These are phyloP conservation scores for Meira miltonrushii DNA, from an alignment of 1,284 basidiomycete species.

Conservation along the genomic window DNA sequence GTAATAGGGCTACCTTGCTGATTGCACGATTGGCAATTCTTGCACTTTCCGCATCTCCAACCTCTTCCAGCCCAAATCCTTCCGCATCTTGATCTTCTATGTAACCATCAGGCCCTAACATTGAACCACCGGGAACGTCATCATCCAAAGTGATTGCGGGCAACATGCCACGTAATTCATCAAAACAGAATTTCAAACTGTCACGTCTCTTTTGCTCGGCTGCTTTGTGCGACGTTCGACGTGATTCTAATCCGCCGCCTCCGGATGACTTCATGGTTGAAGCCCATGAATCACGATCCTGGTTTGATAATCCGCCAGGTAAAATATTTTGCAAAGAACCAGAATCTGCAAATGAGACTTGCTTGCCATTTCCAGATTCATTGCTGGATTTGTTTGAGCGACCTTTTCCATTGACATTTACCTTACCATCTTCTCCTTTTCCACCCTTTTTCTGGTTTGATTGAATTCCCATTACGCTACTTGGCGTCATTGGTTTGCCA, in stretches of 20 bases:
- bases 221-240: conserved; percentile 89
- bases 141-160: conserved; percentile 57
- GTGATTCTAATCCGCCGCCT: conserved; percentile 53
- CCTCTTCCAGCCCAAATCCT: conserved; percentile 29
- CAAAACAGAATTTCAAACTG: conserved; percentile 89
- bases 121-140: conserved; percentile 42
- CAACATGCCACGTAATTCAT: conserved; percentile 79
- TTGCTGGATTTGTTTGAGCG: conserved; percentile 1
- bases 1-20: conserved; percentile 83
- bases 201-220: conserved; percentile 96
- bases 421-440: neutral
- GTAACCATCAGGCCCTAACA: conserved; percentile 44
- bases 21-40: conserved; percentile 64
- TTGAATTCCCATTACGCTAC: conserved; percentile 46
- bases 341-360: conserved; percentile 15
- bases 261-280: conserved; percentile 22
- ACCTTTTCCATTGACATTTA: neutral
- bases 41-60: conserved; percentile 25
- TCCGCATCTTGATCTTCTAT: conserved; percentile 42
- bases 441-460: neutral
- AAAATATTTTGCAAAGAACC: conserved; percentile 18
- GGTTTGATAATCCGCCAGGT: conserved; percentile 27
- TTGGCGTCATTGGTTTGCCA: conserved; percentile 43
- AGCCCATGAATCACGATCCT: conserved; percentile 36
- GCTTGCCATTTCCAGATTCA: neutral